phyloP scores from a whole-genome alignment of 768 basidiomycete genomes.

The Lactifluus volemus region DNA sequence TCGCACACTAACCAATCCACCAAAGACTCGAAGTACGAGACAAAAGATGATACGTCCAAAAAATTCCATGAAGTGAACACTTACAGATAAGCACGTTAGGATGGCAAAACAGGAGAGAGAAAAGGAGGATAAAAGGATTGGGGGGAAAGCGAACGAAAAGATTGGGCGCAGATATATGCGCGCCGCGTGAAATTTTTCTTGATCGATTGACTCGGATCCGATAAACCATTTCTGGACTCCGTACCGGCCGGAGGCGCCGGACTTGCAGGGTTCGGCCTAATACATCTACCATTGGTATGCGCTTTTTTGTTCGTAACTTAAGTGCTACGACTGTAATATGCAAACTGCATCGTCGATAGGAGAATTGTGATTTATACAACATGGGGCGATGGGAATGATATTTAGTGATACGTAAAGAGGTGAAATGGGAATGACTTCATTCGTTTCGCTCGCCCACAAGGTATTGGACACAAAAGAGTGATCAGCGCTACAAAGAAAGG shows the following conservation, averaged over 20 bases:
- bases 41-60: background rate
- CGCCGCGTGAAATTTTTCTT: slow-evolving; percentile 22
- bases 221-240: slow-evolving; percentile 15
- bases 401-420: slow-evolving; percentile 6
- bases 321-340: slow-evolving; percentile 1
- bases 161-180: slow-evolving; percentile 27
- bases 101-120: slow-evolving; percentile 32
- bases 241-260: slow-evolving; percentile 12
- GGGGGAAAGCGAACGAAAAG: slow-evolving; percentile 27
- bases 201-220: slow-evolving; percentile 19
- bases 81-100: slow-evolving; percentile 35
- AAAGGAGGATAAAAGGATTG: slow-evolving; percentile 39
- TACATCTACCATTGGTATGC: background rate
- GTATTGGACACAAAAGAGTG: slow-evolving; percentile 5
- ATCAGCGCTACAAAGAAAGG: background rate
- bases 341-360: background rate
- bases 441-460: background rate
- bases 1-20: slow-evolving; percentile 11
- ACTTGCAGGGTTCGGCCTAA: background rate
- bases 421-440: background rate
- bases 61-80: slow-evolving; percentile 22
- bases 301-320: background rate
- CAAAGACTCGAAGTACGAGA: slow-evolving; percentile 3
- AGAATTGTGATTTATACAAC: slow-evolving; percentile 5
- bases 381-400: background rate